Percentiles rank a stretch among this genome's conserved stretches.
phyloP scores from a whole-genome alignment of 1,139 yeast genomes.

The Nadsonia commutata region DNA sequence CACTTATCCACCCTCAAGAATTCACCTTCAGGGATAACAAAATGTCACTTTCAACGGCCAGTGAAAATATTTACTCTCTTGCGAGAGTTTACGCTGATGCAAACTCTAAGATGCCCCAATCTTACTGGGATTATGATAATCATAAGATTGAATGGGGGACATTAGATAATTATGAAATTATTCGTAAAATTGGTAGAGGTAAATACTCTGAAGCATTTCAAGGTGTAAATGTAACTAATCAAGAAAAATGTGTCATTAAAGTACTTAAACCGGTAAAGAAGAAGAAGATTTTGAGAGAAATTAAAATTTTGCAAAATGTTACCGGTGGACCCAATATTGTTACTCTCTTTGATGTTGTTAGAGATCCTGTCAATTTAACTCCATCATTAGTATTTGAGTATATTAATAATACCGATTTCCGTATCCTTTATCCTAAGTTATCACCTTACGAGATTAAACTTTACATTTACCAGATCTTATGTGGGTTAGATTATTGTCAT shows the following conservation, averaged over 20 bases:
- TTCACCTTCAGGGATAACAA: background rate
- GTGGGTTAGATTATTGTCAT: slow-evolving; percentile 86
- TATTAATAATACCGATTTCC: slow-evolving; percentile 79
- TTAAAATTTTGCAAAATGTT: slow-evolving; percentile 78
- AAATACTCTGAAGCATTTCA: slow-evolving; percentile 94
- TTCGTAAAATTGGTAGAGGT: slow-evolving; percentile 89
- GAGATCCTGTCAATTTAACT: slow-evolving; percentile 81
- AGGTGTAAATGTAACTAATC: slow-evolving; percentile 42
- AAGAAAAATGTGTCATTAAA: slow-evolving; percentile 53
- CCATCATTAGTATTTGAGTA: slow-evolving; percentile 91
- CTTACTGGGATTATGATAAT: slow-evolving; percentile 82
- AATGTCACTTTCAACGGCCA: background rate
- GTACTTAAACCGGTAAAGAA: slow-evolving; percentile 94
- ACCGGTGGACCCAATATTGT: slow-evolving; percentile 80
- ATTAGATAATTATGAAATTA: slow-evolving; percentile 73
- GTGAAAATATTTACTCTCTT: slow-evolving; percentile 32
- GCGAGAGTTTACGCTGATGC: slow-evolving; percentile 85
- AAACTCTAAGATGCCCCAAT: slow-evolving; percentile 60
- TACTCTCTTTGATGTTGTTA: slow-evolving; percentile 67
- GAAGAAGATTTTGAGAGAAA: slow-evolving; percentile 91
- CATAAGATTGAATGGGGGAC: slow-evolving; percentile 43
- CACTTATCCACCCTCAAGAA: background rate
- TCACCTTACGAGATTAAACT: slow-evolving; percentile 69
- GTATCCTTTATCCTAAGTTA: slow-evolving; percentile 83
- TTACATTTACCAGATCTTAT: slow-evolving; percentile 78